Conservation (phyloP, 371 early-diverging fungal species). For the Apophysomyces ossiformis region DNA sequence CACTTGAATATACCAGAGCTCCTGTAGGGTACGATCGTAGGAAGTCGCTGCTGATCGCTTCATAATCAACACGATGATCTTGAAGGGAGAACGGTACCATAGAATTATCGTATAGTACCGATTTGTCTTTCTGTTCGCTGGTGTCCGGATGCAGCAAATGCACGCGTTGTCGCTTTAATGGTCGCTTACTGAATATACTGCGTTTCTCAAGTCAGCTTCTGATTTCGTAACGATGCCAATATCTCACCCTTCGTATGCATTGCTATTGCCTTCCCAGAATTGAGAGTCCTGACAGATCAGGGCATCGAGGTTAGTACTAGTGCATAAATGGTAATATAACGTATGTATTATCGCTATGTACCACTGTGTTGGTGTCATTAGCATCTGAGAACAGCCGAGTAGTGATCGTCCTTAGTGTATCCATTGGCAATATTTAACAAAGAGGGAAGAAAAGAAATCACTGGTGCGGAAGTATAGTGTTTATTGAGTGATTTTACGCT, state of each 20-base stretch:
- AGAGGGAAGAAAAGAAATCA: too few species aligned
- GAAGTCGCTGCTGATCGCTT: slow-evolving; percentile 41
- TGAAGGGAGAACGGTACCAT: slow-evolving; percentile 30
- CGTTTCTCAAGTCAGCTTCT: not conserved
- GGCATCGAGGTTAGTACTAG: too few species aligned
- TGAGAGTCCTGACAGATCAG: slow-evolving; percentile 22
- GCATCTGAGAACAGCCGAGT: slow-evolving; percentile 48
- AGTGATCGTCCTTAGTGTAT: slow-evolving; percentile 47
- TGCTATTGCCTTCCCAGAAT: slow-evolving; percentile 8
- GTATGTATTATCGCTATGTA: slow-evolving; percentile 5
- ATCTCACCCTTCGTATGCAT: slow-evolving; percentile 33
- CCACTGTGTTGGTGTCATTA: slow-evolving; percentile 33
- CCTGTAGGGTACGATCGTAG: slow-evolving; percentile 39
- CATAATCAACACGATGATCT: slow-evolving; percentile 40
- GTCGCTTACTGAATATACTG: slow-evolving; percentile 42
- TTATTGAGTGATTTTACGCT: too few species aligned
- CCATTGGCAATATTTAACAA: slow-evolving; percentile 26
- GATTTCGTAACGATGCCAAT: not conserved
- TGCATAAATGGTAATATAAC: too few species aligned
- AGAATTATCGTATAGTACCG: slow-evolving; percentile 26
- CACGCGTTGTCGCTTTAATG: slow-evolving; percentile 42
- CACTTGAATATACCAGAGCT: slow-evolving; percentile 25
- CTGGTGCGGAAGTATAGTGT: too few species aligned
- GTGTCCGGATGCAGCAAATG: slow-evolving; percentile 43
- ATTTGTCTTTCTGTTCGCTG: slow-evolving; percentile 11